phyloP scores from a whole-genome alignment of 805 yeast genomes.

The Pichia membranifaciens region DNA sequence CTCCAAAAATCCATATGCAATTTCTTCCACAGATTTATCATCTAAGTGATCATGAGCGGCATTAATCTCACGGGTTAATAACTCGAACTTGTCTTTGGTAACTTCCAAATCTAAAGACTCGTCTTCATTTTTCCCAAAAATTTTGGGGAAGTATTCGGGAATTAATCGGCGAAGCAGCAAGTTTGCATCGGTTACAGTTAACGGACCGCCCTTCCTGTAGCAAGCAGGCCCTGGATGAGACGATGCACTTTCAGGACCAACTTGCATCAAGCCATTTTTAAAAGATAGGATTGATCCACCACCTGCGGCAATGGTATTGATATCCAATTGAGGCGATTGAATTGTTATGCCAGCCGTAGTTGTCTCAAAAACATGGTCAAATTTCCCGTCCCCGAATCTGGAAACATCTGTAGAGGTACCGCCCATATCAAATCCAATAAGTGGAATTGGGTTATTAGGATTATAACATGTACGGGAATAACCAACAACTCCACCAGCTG shows the following conservation, averaged over 20 bases:
- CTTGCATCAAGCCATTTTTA: constrained; percentile 68
- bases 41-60: constrained; percentile 36
- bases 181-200: constrained; percentile 84
- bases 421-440: constrained; percentile 86
- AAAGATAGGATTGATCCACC: constrained; percentile 69
- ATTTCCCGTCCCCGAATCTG: constrained; percentile 57
- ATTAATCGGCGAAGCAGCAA: constrained; percentile 63
- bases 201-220: constrained; percentile 77
- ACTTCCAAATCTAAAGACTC: constrained; percentile 57
- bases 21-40: constrained; percentile 51
- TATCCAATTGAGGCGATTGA: constrained; percentile 79
- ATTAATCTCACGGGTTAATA: constrained; percentile 54
- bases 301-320: constrained; percentile 80
- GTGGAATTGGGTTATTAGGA: constrained; percentile 47
- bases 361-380: constrained; percentile 78
- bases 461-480: constrained; percentile 77
- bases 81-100: constrained; percentile 44
- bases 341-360: constrained; percentile 78
- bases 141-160: constrained; percentile 72
- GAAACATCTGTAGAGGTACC: constrained; percentile 88
- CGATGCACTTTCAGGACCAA: constrained; percentile 83
- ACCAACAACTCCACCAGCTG: constrained; percentile 98
- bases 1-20: constrained; percentile 73
- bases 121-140: constrained; percentile 77
- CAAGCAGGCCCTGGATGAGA: constrained; percentile 91